phyloP scores from a whole-genome alignment of 2,329 filamentous ascomycete genomes.

The Podosphaera fusca region DNA sequence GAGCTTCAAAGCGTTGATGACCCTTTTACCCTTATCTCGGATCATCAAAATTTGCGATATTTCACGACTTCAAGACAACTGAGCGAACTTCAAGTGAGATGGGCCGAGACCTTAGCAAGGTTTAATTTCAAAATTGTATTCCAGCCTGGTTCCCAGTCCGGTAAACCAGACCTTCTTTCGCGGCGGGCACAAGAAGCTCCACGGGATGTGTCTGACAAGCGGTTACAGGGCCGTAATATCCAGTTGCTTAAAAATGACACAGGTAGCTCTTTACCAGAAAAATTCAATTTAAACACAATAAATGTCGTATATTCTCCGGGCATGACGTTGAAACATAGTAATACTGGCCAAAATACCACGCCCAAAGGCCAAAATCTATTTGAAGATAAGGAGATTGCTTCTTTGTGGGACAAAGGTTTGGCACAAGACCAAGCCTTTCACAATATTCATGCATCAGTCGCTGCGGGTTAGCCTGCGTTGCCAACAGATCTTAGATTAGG shows the following conservation, averaged over 20 bases:
- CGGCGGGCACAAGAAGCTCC: neutral
- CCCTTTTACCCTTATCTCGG: neutral
- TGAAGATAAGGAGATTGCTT: neutral
- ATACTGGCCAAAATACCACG: neutral
- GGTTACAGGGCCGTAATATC: neutral
- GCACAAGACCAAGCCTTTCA: constrained; percentile 1
- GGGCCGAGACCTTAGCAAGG: neutral
- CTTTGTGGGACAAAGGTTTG: neutral
- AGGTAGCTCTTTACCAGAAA: neutral
- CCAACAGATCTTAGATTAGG: neutral
- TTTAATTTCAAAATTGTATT: constrained; percentile 1
- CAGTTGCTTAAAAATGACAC: neutral
- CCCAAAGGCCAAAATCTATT: neutral
- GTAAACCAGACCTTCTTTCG: neutral
- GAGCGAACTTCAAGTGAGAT: constrained; percentile 1
- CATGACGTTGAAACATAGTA: neutral
- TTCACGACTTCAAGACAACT: neutral
- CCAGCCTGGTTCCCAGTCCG: neutral
- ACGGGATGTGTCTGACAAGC: neutral
- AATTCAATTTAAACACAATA: constrained; percentile 1
- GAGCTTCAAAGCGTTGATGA: neutral
- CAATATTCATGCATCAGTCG: neutral
- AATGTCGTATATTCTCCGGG: neutral
- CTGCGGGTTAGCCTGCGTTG: neutral
- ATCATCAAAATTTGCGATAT: neutral